A percentile compares a stretch with the other conserved stretches of the same genome.
Conservation (phyloP, 345 rosid species). For the Passiflora organensis region DNA sequence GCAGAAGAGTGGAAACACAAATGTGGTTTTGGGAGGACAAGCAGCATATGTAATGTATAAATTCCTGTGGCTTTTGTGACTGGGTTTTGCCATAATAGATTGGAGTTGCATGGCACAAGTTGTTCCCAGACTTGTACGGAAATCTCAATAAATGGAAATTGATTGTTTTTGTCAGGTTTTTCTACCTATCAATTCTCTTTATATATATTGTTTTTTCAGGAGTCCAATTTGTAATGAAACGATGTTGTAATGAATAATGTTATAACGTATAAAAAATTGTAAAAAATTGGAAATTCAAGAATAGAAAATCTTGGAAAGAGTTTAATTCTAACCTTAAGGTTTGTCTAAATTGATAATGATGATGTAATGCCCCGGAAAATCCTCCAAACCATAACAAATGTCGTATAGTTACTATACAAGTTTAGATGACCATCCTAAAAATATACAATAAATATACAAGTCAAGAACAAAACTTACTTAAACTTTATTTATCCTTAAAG, state of each 20-base stretch:
- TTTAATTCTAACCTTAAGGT: neutral
- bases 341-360: too few species aligned
- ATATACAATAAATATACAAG: neutral
- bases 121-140: neutral
- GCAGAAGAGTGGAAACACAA: neutral
- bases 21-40: too few species aligned
- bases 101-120: neutral
- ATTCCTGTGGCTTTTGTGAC: neutral
- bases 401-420: too few species aligned
- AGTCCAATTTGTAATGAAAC: neutral
- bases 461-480: too few species aligned
- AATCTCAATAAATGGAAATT: neutral
- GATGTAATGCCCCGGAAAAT: neutral
- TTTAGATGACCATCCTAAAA: too few species aligned
- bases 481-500: too few species aligned
- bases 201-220: neutral
- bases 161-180: neutral
- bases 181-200: neutral
- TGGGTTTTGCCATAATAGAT: neutral
- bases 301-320: neutral
- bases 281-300: neutral
- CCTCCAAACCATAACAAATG: neutral
- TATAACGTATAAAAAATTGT: neutral
- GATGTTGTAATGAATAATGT: neutral
- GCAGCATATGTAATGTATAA: neutral